Base-by-base conservation (phyloP, 2,329 filamentous ascomycete species). In the Emmonsiellopsis sp. region DNA sequence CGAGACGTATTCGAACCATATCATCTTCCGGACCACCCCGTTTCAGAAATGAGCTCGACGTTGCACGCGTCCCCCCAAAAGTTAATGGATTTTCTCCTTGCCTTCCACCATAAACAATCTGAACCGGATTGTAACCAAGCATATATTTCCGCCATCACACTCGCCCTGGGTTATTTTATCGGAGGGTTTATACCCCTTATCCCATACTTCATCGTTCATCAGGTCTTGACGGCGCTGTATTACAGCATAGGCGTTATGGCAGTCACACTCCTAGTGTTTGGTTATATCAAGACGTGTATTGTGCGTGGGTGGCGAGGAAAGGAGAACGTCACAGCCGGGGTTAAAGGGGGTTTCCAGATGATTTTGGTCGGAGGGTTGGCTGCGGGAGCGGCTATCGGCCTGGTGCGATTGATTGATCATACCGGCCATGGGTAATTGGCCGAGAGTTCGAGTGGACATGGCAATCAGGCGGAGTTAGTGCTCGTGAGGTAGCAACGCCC, bases 141-240 rank as follows among this genome's bases (percentile, higher is more conserved):
- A 9, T 75, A 70, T 62, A 70, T 70, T 44, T 84, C 80, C 0
- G 85, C 83, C 2, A 58, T 83, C 30, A 87, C 82, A 7, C 85
- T 89, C 61, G 82, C 84, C 0, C 62, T 82, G 13, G 83, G 83
- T 37, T 89, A 89, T 65, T 83, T 88, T 51, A 67, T 87, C 20
- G 85, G 85, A 16, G 85, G 85, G 0, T 73, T 87, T 52, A 78
- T 88, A n/a, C 85, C 85, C 11, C 76, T 88, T 61, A 68, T 86
- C 42, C 85, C 85, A 0, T 89, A 89, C 69, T 83, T 88, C 58
- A 73, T 85, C 52, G 71, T 76, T 15, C 57, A 73, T 5, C 62
- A 71, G 30, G 73, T 79, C 5, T 62, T 69, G 35, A 57, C 65
- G 13, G 78, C 77, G 7, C 70, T 90, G 50, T 74, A 78, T 54